These are phyloP conservation scores for Sporothrix luriei DNA, from an alignment of 2,329 filamentous ascomycete species.

Conservation along the genomic window DNA sequence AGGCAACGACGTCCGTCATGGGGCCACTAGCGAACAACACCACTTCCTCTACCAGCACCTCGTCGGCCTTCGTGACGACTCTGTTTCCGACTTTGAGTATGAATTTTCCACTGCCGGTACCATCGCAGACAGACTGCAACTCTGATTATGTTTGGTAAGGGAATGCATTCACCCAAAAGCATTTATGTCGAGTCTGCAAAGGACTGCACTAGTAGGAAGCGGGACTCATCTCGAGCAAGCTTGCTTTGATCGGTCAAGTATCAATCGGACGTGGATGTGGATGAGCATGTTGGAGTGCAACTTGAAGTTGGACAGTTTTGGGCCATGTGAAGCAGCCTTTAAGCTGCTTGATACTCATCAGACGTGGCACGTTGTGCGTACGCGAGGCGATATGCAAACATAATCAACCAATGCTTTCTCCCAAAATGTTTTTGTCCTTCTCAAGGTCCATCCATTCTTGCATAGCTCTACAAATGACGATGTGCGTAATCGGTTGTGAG, in stretches of 20 bases:
- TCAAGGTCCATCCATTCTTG: not conserved
- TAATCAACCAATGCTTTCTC: not conserved
- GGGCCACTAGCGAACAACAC: not conserved
- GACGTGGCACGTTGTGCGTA: not conserved
- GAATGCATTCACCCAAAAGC: not conserved
- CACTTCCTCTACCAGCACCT: not conserved
- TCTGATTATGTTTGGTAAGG: slow-evolving; percentile 32
- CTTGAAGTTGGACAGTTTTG: not conserved
- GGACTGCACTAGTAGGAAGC: not conserved
- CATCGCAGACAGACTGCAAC: slow-evolving; percentile 36
- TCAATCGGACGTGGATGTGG: not conserved
- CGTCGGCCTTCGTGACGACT: not conserved
- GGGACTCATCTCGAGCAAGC: not conserved
- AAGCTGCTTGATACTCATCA: not conserved
- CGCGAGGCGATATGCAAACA: no score
- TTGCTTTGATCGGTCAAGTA: not conserved
- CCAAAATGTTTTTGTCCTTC: no score
- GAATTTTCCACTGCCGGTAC: slow-evolving; percentile 31
- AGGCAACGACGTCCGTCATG: not conserved
- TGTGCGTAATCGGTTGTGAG: not conserved
- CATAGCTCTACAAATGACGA: not conserved
- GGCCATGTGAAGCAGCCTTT: not conserved
- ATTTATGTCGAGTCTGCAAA: not conserved
- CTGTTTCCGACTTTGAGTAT: slow-evolving; percentile 27
- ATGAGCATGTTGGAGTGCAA: no score